Conservation (phyloP, 108 stramenopile species). For the Pseudonitzschia pungens region DNA sequence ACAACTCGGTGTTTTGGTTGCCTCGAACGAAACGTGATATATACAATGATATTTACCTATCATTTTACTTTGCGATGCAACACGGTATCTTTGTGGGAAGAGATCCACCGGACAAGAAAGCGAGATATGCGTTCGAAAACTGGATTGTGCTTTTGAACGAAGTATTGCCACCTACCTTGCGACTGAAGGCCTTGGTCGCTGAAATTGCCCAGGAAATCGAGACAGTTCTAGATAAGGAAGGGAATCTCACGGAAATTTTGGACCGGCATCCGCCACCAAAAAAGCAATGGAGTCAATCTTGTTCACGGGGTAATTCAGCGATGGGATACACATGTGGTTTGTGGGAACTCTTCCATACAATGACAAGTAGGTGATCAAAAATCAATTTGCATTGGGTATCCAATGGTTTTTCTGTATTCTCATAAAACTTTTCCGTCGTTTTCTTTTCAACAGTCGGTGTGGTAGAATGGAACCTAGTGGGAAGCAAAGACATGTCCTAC, state of each 20-base stretch:
- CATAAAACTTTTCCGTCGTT: background rate
- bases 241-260: constrained; percentile 41
- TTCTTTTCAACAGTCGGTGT: constrained; percentile 46
- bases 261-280: constrained; percentile 25
- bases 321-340: constrained; percentile 84
- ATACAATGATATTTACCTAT: constrained; percentile 65
- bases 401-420: background rate
- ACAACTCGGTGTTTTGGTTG: constrained; percentile 20
- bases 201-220: constrained; percentile 53
- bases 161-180: constrained; percentile 62
- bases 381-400: background rate
- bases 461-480: constrained; percentile 65
- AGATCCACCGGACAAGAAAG: constrained; percentile 42
- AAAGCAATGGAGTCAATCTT: constrained; percentile 42
- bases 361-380: constrained; percentile 30
- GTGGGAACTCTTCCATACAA: constrained; percentile 83
- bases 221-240: constrained; percentile 37
- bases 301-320: constrained; percentile 35
- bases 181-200: constrained; percentile 40
- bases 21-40: constrained; percentile 52
- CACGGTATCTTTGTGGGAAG: constrained; percentile 59
- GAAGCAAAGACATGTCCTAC: constrained; percentile 13
- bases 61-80: constrained; percentile 71
- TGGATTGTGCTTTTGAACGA: constrained; percentile 56
- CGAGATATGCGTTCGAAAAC: constrained; percentile 35